phyloP scores from a whole-genome alignment of 2,329 filamentous ascomycete species.

The Colletotrichum sp. region DNA sequence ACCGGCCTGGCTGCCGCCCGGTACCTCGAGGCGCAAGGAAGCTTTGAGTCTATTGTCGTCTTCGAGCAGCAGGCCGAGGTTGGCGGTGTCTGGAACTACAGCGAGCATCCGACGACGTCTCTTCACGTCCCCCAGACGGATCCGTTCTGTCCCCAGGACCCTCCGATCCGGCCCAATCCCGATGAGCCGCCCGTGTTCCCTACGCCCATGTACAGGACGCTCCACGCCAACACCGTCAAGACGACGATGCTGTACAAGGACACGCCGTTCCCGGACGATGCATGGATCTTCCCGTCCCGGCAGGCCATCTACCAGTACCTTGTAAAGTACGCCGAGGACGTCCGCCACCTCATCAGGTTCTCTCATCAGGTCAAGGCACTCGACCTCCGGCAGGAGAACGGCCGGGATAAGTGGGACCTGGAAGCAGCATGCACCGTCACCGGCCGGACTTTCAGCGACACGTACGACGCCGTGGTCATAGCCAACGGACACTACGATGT shows the following conservation, averaged over 20 bases:
- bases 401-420: constrained; percentile 65
- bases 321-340: constrained; percentile 70
- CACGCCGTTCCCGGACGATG: constrained; percentile 64
- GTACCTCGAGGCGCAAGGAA: constrained; percentile 73
- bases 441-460: constrained; percentile 40
- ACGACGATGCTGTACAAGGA: constrained; percentile 83
- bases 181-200: constrained; percentile 65
- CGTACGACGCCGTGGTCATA: constrained; percentile 77
- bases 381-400: constrained; percentile 28
- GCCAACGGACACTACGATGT: constrained; percentile 78
- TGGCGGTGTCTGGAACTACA: constrained; percentile 90
- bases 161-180: constrained; percentile 57
- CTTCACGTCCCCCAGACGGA: constrained; percentile 72
- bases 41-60: constrained; percentile 73
- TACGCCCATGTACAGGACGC: constrained; percentile 81
- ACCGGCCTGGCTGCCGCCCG: constrained; percentile 80
- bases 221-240: constrained; percentile 89
- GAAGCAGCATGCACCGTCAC: constrained; percentile 56
- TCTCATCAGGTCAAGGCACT: constrained; percentile 72
- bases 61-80: constrained; percentile 81
- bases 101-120: constrained; percentile 49
- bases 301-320: constrained; percentile 77
- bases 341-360: constrained; percentile 72
- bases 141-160: constrained; percentile 65
- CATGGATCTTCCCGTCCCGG: constrained; percentile 77